These are phyloP conservation scores for Leptographium radiaticola DNA, from an alignment of 2,329 filamentous ascomycete species.

Conservation along the genomic window DNA sequence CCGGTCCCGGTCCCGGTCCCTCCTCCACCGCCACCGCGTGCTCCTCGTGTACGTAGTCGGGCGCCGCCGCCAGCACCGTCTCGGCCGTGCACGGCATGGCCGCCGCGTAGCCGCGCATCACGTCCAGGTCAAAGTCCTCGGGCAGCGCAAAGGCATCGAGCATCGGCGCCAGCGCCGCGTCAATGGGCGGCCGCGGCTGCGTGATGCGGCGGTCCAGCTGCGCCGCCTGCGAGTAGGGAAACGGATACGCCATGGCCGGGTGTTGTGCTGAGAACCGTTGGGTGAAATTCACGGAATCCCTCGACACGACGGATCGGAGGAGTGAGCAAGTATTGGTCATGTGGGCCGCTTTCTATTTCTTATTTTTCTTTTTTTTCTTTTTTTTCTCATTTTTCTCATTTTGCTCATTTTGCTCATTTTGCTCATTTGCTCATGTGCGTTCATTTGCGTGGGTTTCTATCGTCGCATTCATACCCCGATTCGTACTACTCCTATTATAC, in stretches of 20 bases:
- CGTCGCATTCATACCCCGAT: not conserved
- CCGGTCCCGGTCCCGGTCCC: too few species aligned
- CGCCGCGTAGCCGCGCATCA: not conserved
- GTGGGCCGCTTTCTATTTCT: too few species aligned
- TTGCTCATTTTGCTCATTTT: too few species aligned
- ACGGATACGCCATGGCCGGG: not conserved
- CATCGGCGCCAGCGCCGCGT: not conserved
- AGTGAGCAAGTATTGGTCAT: not conserved
- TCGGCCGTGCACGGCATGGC: not conserved
- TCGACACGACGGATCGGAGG: not conserved
- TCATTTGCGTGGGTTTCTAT: too few species aligned
- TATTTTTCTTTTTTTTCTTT: too few species aligned
- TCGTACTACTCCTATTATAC: too few species aligned
- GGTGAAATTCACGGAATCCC: not conserved
- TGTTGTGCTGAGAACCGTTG: not conserved
- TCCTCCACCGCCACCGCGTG: not conserved
- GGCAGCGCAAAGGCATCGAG: not conserved
- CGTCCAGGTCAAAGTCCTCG: not conserved
- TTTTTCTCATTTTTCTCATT: too few species aligned
- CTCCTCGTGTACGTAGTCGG: not conserved
- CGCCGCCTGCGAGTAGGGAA: not conserved
- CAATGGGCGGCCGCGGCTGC: not conserved
- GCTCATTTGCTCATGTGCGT: too few species aligned
- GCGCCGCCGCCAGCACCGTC: not conserved
- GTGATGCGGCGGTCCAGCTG: not conserved